A percentile compares a stretch with the other conserved stretches of the same genome.
These are phyloP conservation scores for Castanea sativa DNA, from an alignment of 306 rosid genomes.

Conservation along the genomic window DNA sequence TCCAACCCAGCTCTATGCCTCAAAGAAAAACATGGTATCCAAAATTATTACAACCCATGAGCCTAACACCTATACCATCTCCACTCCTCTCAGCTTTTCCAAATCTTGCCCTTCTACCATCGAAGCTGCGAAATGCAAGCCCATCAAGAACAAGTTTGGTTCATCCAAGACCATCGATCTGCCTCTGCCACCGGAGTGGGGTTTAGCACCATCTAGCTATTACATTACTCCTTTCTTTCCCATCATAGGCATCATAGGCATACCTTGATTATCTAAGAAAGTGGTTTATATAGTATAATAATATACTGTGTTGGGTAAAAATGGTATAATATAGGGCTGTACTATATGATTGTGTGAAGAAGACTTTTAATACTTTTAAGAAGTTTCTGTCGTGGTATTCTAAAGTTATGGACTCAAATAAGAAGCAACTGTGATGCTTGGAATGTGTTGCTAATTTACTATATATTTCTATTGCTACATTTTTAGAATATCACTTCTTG, in stretches of 20 bases:
- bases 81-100: slow-evolving; percentile 59
- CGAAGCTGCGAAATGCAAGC: slow-evolving; percentile 27
- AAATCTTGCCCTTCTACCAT: slow-evolving; percentile 47
- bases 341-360: too few relatives aligned
- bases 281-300: too few relatives aligned
- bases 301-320: too few relatives aligned
- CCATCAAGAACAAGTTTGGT: slow-evolving; percentile 9
- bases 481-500: too few relatives aligned
- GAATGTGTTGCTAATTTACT: too few relatives aligned
- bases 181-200: slow-evolving; percentile 80
- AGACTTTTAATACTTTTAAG: too few relatives aligned
- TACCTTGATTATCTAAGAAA: slow-evolving; percentile 21
- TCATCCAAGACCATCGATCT: slow-evolving; percentile 64
- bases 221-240: slow-evolving; percentile 68
- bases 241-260: slow-evolving; percentile 83
- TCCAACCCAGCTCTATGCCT: slow-evolving; percentile 50
- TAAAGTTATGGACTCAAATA: too few relatives aligned
- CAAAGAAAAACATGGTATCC: slow-evolving; percentile 37
- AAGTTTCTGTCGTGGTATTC: too few relatives aligned
- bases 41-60: slow-evolving; percentile 37
- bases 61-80: slow-evolving; percentile 39
- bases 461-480: too few relatives aligned
- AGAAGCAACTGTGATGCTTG: too few relatives aligned
- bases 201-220: slow-evolving; percentile 72
- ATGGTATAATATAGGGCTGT: too few relatives aligned